A percentile compares a stretch with the other conserved stretches of the same genome.
These are phyloP conservation scores for Raddia distichophylla DNA, from an alignment of 176 grass and related monocot genomes.

Conservation along the genomic window DNA sequence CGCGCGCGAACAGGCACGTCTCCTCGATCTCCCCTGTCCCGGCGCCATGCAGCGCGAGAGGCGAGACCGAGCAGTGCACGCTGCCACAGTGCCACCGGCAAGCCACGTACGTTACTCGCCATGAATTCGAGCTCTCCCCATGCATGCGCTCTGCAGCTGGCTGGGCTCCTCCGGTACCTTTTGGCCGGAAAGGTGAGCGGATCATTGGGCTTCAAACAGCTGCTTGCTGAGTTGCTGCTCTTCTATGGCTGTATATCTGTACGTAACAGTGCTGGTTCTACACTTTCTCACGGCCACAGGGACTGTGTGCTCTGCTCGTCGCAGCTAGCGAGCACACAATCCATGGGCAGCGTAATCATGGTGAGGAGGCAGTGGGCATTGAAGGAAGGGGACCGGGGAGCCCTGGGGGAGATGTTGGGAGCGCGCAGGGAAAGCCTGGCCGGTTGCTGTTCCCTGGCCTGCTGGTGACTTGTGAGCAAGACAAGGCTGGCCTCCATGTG, in stretches of 20 bases:
- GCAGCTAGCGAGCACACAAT: not conserved
- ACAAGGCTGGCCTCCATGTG: constrained; percentile 46
- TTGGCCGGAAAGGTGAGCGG: not conserved
- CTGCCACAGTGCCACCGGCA: not conserved
- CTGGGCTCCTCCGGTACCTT: not conserved
- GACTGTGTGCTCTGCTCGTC: not conserved
- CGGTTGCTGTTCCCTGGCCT: constrained; percentile 26
- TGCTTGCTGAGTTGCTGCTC: not conserved
- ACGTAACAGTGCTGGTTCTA: constrained; percentile 29
- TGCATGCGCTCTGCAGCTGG: not conserved
- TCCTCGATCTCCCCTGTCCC: not conserved
- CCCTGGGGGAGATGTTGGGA: not conserved
- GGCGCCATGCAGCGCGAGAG: constrained; percentile 9
- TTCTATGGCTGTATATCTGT: constrained; percentile 18
- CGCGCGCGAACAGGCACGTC: not conserved
- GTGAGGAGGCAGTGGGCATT: constrained; percentile 11
- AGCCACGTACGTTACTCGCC: not conserved
- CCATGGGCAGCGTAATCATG: constrained; percentile 46
- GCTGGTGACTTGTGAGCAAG: constrained; percentile 44
- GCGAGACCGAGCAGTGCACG: too few relatives aligned
- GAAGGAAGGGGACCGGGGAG: constrained; percentile 19
- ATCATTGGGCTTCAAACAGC: constrained; percentile 5
- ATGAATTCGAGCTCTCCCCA: not conserved
- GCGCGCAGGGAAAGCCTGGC: not conserved
- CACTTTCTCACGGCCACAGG: not conserved